These are phyloP conservation scores for Hapsidospora chrysogenum DNA, from an alignment of 495 filamentous ascomycete genomes.

Conservation along the genomic window DNA sequence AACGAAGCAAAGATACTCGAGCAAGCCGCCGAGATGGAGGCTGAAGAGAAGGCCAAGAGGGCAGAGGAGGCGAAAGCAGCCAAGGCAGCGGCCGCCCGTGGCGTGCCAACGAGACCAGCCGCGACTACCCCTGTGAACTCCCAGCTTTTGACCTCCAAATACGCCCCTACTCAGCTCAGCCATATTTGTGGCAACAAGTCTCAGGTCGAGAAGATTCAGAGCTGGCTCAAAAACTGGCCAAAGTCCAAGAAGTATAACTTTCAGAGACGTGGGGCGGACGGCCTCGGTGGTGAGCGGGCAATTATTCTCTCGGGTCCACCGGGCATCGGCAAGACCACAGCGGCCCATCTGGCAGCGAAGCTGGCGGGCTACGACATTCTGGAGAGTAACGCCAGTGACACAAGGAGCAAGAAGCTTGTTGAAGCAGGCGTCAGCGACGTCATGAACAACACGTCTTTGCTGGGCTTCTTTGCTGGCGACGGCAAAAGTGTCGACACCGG, in stretches of 20 bases:
- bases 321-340: conserved; percentile 95
- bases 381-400: conserved; percentile 93
- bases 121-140: conserved; percentile 16
- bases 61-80: conserved; percentile 30
- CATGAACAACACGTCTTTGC: conserved; percentile 79
- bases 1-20: conserved; percentile 62
- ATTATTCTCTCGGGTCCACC: conserved; percentile 90
- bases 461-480: conserved; percentile 81
- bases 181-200: conserved; percentile 95
- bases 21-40: conserved; percentile 71
- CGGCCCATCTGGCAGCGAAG: conserved; percentile 84
- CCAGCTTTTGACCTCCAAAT: conserved; percentile 87
- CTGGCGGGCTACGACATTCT: conserved; percentile 85
- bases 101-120: conserved; percentile 16
- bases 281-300: conserved; percentile 58
- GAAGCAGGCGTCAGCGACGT: conserved; percentile 75
- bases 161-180: conserved; percentile 64
- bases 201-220: conserved; percentile 74
- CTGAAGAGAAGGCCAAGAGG: conserved; percentile 37
- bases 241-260: conserved; percentile 58
- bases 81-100: conserved; percentile 24
- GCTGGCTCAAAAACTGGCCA: conserved; percentile 72
- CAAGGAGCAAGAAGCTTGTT: conserved; percentile 93
- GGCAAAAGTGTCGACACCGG: conserved; percentile 59
- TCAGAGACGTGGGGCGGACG: conserved; percentile 64